phyloP scores from a whole-genome alignment of 73 alveolate genomes.

The Paramecium bursaria region DNA sequence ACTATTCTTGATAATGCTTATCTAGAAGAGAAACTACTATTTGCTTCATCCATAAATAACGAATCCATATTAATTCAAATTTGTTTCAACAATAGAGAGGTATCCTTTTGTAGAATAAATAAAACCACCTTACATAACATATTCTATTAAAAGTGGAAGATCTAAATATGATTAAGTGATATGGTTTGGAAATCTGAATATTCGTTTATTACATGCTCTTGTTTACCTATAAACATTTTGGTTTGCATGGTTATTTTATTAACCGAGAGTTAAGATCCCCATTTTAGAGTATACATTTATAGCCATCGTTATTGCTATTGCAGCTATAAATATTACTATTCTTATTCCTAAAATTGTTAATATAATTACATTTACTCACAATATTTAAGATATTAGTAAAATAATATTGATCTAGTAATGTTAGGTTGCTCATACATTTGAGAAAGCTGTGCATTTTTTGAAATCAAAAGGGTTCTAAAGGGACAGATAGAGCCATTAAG shows the following conservation, averaged over 20 bases:
- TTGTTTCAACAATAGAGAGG: background rate
- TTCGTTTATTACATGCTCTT: slow-evolving; percentile 9
- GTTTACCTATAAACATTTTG: slow-evolving; percentile 14
- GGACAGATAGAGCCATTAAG: too few species aligned
- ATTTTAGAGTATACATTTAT: slow-evolving; percentile 4
- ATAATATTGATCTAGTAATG: too few species aligned
- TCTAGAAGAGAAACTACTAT: slow-evolving; percentile 11
- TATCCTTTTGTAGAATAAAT: too few species aligned
- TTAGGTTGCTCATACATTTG: too few species aligned
- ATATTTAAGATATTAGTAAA: background rate
- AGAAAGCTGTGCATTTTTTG: too few species aligned
- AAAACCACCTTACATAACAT: slow-evolving; percentile 10
- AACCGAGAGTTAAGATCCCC: background rate
- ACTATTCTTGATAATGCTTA: background rate
- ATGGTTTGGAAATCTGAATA: background rate
- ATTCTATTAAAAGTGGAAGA: background rate
- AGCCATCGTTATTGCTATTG: background rate
- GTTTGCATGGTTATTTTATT: slow-evolving; percentile 52
- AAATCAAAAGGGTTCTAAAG: too few species aligned
- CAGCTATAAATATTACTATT: slow-evolving; percentile 28
- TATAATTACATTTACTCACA: slow-evolving; percentile 21
- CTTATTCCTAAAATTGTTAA: slow-evolving; percentile 7
- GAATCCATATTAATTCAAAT: slow-evolving; percentile 7
- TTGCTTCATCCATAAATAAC: background rate
- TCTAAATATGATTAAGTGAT: slow-evolving; percentile 13